phyloP scores from a whole-genome alignment of 2,329 filamentous ascomycete species.

The Aspergillus pseudonomiae region DNA sequence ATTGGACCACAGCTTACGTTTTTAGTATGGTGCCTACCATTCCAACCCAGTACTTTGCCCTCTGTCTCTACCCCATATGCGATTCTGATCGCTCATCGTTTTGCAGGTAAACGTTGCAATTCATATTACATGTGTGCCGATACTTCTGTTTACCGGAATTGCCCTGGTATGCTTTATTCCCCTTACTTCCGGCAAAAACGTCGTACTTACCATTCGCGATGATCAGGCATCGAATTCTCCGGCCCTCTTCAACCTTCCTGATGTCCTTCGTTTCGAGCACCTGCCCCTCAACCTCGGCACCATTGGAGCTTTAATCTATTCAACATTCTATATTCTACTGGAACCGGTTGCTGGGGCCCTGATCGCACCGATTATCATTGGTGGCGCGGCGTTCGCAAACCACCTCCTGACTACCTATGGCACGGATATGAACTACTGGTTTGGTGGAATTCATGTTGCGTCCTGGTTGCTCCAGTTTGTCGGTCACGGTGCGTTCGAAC shows the following conservation, averaged over 20 bases:
- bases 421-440: conserved; percentile 63
- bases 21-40: conserved; percentile 68
- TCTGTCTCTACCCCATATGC: conserved; percentile 12
- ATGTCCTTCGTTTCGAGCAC: conserved; percentile 57
- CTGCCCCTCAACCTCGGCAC: conserved; percentile 64
- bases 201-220: background rate
- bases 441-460: conserved; percentile 69
- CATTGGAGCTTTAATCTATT: conserved; percentile 64
- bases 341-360: conserved; percentile 88
- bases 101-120: conserved; percentile 65
- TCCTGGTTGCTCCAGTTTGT: conserved; percentile 90
- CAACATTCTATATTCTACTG: conserved; percentile 82
- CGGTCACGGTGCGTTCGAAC: conserved; percentile 87
- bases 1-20: conserved; percentile 26
- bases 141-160: conserved; percentile 62
- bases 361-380: conserved; percentile 75
- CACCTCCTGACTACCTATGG: conserved; percentile 69
- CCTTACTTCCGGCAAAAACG: conserved; percentile 7
- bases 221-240: conserved; percentile 59
- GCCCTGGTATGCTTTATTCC: conserved; percentile 54
- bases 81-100: conserved; percentile 23
- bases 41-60: conserved; percentile 58
- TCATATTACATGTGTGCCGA: conserved; percentile 66
- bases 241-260: conserved; percentile 56
- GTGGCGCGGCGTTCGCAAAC: conserved; percentile 73